Conservation (phyloP, 371 early-diverging fungal species). For the Saksenaea oblongispora region DNA sequence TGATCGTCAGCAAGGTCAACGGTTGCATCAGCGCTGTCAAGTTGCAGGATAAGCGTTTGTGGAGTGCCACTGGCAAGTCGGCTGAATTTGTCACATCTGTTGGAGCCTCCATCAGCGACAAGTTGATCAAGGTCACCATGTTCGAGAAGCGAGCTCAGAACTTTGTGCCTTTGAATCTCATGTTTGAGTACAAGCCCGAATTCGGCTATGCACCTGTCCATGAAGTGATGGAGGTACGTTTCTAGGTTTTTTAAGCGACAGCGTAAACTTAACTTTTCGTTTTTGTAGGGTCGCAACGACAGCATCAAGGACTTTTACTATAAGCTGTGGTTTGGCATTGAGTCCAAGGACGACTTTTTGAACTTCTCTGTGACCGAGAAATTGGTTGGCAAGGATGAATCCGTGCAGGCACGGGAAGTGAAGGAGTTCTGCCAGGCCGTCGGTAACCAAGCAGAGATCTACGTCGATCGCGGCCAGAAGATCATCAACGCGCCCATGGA, state of each 20-base stretch:
- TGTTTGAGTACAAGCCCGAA: slow-evolving; percentile 81
- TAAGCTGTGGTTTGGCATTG: slow-evolving; percentile 81
- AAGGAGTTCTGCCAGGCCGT: slow-evolving; percentile 86
- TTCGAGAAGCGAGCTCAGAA: slow-evolving; percentile 70
- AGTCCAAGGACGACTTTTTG: slow-evolving; percentile 54
- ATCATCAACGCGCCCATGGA: slow-evolving; percentile 87
- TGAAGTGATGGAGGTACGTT: slow-evolving; percentile 79
- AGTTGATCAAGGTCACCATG: slow-evolving; percentile 71
- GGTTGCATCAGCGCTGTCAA: slow-evolving; percentile 49
- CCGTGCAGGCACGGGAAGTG: slow-evolving; percentile 66
- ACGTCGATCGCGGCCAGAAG: slow-evolving; percentile 68
- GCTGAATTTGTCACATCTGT: slow-evolving; percentile 61
- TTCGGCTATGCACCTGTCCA: slow-evolving; percentile 87
- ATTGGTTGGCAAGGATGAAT: slow-evolving; percentile 66
- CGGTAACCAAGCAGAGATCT: slow-evolving; percentile 90
- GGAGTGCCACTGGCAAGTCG: slow-evolving; percentile 61
- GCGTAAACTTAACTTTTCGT: slow-evolving; percentile 7
- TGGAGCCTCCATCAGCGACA: slow-evolving; percentile 62
- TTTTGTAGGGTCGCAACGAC: slow-evolving; percentile 75
- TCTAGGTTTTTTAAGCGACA: neutral
- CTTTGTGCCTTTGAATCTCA: slow-evolving; percentile 73
- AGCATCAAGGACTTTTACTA: slow-evolving; percentile 93
- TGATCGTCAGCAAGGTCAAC: slow-evolving; percentile 60
- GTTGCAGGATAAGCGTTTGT: slow-evolving; percentile 65
- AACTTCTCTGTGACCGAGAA: slow-evolving; percentile 58